A percentile compares a stretch with the other conserved stretches of the same genome.
Conservation (phyloP, 1,284 basidiomycete genomes). For the Leccinum fallax region DNA sequence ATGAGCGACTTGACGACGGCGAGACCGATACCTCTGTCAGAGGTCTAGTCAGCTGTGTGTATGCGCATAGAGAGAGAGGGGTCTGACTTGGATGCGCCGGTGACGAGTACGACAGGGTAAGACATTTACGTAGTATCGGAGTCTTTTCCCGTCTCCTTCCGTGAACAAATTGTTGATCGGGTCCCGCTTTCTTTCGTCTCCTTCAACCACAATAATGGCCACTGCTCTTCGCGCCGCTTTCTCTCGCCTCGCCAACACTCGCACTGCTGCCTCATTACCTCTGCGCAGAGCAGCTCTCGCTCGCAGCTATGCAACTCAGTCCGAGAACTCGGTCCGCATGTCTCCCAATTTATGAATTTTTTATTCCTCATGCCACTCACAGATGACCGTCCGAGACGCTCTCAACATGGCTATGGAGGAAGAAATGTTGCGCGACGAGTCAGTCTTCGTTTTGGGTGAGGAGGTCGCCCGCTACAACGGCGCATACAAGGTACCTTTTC, state of each 20-base stretch:
- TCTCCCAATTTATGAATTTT: background rate
- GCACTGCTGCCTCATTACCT: slow-evolving; percentile 41
- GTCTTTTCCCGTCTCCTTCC: slow-evolving; percentile 30
- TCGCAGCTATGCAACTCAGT: slow-evolving; percentile 66
- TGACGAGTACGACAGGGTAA: slow-evolving; percentile 62
- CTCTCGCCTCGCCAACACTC: slow-evolving; percentile 59
- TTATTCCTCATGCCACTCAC: slow-evolving; percentile 14
- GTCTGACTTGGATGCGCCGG: slow-evolving; percentile 73
- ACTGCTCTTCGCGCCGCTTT: slow-evolving; percentile 59
- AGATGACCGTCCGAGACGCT: slow-evolving; percentile 99
- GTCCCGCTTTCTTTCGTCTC: slow-evolving; percentile 24
- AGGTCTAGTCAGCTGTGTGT: slow-evolving; percentile 11
- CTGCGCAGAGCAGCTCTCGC: slow-evolving; percentile 46
- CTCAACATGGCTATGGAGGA: slow-evolving; percentile 99
- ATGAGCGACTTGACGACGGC: slow-evolving; percentile 69
- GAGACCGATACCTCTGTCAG: slow-evolving; percentile 77
- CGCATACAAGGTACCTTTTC: slow-evolving; percentile 87
- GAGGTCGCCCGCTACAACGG: slow-evolving; percentile 99
- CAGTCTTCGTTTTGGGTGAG: slow-evolving; percentile 95
- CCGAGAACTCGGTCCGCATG: slow-evolving; percentile 56
- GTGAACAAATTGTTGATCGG: slow-evolving; percentile 29
- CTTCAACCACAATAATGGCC: slow-evolving; percentile 58
- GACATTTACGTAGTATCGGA: slow-evolving; percentile 19
- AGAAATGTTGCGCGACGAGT: slow-evolving; percentile 97
- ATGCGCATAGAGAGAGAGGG: background rate